Conservation (phyloP, 1,284 basidiomycete genomes). For the Gymnopus androsaceus region DNA sequence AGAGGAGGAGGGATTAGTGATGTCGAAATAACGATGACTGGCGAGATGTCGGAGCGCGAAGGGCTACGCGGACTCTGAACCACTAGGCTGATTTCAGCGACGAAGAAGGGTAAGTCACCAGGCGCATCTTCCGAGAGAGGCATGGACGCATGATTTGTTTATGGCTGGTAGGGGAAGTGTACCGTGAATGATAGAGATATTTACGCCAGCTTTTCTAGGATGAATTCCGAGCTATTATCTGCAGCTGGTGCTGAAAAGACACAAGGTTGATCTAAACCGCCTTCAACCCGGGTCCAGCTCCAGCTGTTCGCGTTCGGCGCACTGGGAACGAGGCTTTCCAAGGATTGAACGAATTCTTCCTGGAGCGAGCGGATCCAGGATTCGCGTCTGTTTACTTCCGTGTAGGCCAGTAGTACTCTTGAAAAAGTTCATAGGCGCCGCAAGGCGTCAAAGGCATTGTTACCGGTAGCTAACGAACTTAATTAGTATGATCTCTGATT, state of each 20-base stretch:
- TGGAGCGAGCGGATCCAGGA: slow-evolving; percentile 82
- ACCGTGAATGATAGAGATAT: slow-evolving; percentile 92
- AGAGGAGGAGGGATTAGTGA: slow-evolving; percentile 56
- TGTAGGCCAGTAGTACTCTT: no score
- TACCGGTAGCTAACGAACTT: no score
- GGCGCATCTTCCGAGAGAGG: slow-evolving; percentile 55
- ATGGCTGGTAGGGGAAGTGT: slow-evolving; percentile 86
- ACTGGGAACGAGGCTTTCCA: slow-evolving; percentile 80
- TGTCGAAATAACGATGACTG: slow-evolving; percentile 98
- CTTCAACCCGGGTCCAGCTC: slow-evolving; percentile 81
- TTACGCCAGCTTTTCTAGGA: slow-evolving; percentile 96
- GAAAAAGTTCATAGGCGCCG: no score
- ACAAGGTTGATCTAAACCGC: slow-evolving; percentile 87
- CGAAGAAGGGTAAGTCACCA: slow-evolving; percentile 85
- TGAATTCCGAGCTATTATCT: slow-evolving; percentile 32
- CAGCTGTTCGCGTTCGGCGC: slow-evolving; percentile 83
- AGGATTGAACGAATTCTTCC: slow-evolving; percentile 75
- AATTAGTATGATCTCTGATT: not conserved
- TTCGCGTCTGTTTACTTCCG: no score
- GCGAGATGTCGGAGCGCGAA: slow-evolving; percentile 90
- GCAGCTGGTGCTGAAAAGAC: slow-evolving; percentile 72
- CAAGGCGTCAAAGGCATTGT: no score
- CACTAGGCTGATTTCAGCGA: slow-evolving; percentile 89
- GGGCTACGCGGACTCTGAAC: slow-evolving; percentile 94
- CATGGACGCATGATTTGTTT: slow-evolving; percentile 82